A percentile compares a stretch with the other conserved stretches of the same genome.
Evolutionary conservation across 2,329 filamentous ascomycete species (phyloP).

Genomic region (Chaetomium sp.): DNA sequence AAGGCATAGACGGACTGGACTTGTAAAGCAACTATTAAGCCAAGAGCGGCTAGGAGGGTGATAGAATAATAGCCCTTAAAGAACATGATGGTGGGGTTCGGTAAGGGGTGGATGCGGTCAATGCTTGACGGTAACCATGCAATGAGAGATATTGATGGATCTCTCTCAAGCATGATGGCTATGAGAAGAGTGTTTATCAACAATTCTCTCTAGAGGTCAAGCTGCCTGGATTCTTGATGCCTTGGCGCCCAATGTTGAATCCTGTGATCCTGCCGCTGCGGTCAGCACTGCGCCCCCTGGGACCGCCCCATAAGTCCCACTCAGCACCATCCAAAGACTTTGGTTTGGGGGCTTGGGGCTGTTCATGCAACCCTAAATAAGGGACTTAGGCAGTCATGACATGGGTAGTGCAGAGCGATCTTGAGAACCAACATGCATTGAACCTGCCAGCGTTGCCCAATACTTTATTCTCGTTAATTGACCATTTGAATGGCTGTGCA

Average conservation of each 20-base stretch:
- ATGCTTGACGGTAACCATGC: background rate
- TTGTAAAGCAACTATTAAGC: background rate
- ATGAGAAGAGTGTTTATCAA: background rate
- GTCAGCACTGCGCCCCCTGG: background rate
- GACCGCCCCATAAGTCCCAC: background rate
- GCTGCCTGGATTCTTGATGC: background rate
- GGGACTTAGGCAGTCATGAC: background rate
- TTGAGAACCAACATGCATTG: background rate
- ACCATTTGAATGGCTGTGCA: background rate
- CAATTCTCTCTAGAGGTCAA: background rate
- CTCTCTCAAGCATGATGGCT: background rate
- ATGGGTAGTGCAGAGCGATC: background rate
- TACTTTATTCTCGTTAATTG: background rate
- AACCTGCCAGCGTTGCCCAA: background rate
- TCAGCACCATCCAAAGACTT: background rate
- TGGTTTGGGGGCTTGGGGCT: background rate
- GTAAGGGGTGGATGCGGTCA: background rate
- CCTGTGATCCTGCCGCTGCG: conserved; percentile 3
- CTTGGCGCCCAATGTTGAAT: background rate
- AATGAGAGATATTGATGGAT: background rate
- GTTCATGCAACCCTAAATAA: background rate
- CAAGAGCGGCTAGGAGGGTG: background rate
- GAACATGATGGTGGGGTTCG: background rate
- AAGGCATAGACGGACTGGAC: background rate
- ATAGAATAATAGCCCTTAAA: background rate